These are phyloP conservation scores for Deinandra increscens DNA, from an alignment of 129 eudicot genomes.

Conservation along the genomic window DNA sequence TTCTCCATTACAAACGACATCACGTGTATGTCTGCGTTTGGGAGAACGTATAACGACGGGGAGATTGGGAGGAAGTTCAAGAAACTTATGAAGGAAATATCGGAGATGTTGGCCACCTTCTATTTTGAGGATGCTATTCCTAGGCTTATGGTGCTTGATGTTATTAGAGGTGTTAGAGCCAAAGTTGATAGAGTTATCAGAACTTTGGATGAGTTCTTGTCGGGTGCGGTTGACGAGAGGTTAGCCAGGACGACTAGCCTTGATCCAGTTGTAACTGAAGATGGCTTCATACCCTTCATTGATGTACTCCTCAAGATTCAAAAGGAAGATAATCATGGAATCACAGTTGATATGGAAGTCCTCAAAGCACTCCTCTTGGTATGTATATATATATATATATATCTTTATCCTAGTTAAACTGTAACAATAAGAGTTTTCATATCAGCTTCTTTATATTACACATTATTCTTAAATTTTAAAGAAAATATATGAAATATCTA, in stretches of 20 bases:
- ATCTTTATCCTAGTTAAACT: not conserved
- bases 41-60: conserved; percentile 42
- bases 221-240: conserved; percentile 39
- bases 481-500: too few species aligned
- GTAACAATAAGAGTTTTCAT: too few species aligned
- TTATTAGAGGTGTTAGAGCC: conserved; percentile 36
- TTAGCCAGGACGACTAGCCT: not conserved
- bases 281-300: conserved; percentile 29
- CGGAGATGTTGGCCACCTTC: conserved; percentile 21
- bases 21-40: conserved; percentile 43
- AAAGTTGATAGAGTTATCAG: conserved; percentile 30
- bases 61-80: conserved; percentile 29
- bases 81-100: conserved; percentile 29
- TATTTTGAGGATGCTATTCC: conserved; percentile 45
- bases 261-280: not conserved
- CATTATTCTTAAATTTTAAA: too few species aligned
- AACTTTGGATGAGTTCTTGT: conserved; percentile 43
- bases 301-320: conserved; percentile 39
- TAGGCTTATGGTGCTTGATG: conserved; percentile 36
- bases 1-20: conserved; percentile 24
- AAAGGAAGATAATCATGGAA: conserved; percentile 34
- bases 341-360: conserved; percentile 29
- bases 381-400: not conserved
- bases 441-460: too few species aligned
- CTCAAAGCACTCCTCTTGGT: conserved; percentile 58